These are phyloP conservation scores for Blastobotrys niveus DNA, from an alignment of 1,139 yeast species.

Conservation along the genomic window DNA sequence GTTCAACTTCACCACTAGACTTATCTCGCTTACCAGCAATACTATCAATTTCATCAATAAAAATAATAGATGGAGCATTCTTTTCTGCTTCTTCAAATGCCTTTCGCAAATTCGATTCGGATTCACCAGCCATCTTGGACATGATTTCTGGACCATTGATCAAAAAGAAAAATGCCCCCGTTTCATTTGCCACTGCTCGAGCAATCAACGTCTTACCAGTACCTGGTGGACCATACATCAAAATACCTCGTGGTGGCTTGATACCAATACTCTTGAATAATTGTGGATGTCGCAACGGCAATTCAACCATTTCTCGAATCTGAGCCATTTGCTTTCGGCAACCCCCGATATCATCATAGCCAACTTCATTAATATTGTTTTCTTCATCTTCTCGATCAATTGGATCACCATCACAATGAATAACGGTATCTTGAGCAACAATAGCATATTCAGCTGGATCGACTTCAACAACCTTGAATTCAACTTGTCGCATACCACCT, in stretches of 20 bases:
- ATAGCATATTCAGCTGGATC: constrained; percentile 97
- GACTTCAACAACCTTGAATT: constrained; percentile 95
- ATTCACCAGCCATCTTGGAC: constrained; percentile 99
- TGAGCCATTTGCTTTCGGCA: constrained; percentile 99
- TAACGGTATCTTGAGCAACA: constrained; percentile 96
- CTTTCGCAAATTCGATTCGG: constrained; percentile 93
- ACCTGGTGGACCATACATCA: constrained; percentile 99
- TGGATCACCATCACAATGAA: constrained; percentile 99
- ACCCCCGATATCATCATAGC: constrained; percentile 98
- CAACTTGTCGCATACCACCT: constrained; percentile 99
- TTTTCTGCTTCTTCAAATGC: constrained; percentile 99
- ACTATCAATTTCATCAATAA: constrained; percentile 97
- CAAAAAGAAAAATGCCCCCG: constrained; percentile 96
- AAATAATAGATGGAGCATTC: constrained; percentile 94
- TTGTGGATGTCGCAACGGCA: constrained; percentile 96
- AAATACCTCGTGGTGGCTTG: constrained; percentile 94
- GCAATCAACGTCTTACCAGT: constrained; percentile 99
- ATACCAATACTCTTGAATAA: constrained; percentile 94
- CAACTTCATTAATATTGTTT: constrained; percentile 90
- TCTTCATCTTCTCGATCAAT: constrained; percentile 99
- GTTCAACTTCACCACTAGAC: constrained; percentile 97
- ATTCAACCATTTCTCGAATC: constrained; percentile 92
- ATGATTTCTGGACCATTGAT: constrained; percentile 99
- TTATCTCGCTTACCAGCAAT: constrained; percentile 99
- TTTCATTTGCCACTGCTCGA: constrained; percentile 97